Evolutionary conservation across 225 moss, liverwort and hornwort genomes (phyloP), one percentile per base, ranked within the genome.

Genomic region (Rhytidiadelphus loreus): DNA sequence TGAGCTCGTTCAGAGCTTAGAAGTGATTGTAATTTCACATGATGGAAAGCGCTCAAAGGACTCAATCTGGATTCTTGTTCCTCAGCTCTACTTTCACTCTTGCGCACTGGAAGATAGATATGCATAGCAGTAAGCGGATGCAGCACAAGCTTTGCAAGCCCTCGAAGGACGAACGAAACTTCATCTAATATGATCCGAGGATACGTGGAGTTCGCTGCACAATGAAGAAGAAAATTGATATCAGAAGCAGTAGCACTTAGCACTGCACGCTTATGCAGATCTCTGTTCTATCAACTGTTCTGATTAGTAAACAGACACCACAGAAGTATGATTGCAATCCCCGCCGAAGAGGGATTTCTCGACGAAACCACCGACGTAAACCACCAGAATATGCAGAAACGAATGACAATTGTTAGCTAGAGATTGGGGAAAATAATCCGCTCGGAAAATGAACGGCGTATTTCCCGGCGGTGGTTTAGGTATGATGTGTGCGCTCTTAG

Each of bases 181-280:
- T 94, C 95, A 83, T 93, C 90, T 91, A 90, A 86, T n/a, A 92
- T 87, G 78, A 92, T 92, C 75, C 84, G 88, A 50, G 95, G 94
- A 79, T 87, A 87, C 80, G 60, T 55, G 53, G 88, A 85, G 44
- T 90, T 90, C 60, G 86, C 95, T 95, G 90, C 86, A 91, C 53
- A 88, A 91, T 21, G 53, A 77, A 77, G 56, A 39, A 84, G 53
- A 75, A 84, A 72, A 60, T 64, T 75, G 58, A 72, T 58, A 74
- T 77, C 85, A 88, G 78, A 77, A 82, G 18, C 60, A 74, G 59
- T 62, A 65, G 52, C 80, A 79, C 41, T 82, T n/a, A 29, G 63
- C 15, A 65, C 65, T 73, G 35, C 32, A 81, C 58, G 32, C 39
- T 65, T 39, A 59, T 25, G 72, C 64, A 80, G 46, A 70, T 33